A percentile compares a stretch with the other conserved stretches of the same genome.
Evolutionary conservation across 2,329 filamentous ascomycete genomes (phyloP).

Genomic region (Phialemoniopsis sp.): DNA sequence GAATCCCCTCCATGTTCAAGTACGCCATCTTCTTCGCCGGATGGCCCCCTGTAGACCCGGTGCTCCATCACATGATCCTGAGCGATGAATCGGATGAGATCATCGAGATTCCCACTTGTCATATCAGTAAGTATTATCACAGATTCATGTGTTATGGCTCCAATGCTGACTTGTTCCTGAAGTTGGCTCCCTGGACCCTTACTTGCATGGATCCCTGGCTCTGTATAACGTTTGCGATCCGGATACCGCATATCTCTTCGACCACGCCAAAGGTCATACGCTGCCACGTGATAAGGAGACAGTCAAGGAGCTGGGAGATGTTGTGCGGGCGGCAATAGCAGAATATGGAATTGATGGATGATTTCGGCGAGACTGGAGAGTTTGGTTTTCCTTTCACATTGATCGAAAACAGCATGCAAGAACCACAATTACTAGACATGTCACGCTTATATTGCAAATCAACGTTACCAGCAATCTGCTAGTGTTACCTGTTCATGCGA

Average conservation of each 20-base stretch:
- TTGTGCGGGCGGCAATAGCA: conserved; percentile 27
- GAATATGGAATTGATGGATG: conserved; percentile 10
- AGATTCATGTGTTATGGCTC: background rate
- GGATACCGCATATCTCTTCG: conserved; percentile 56
- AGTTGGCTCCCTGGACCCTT: conserved; percentile 55
- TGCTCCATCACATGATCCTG: conserved; percentile 37
- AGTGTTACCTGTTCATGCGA: background rate
- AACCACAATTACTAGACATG: background rate
- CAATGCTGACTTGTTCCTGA: background rate
- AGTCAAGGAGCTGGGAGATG: conserved; percentile 40
- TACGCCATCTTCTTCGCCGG: conserved; percentile 48
- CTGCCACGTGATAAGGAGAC: conserved; percentile 49
- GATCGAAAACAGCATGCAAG: background rate
- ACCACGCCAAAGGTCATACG: conserved; percentile 62
- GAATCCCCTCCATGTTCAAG: conserved; percentile 32
- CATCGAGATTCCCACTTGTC: conserved; percentile 48
- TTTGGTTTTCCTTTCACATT: background rate
- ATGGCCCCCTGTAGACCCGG: conserved; percentile 46
- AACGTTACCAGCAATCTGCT: background rate
- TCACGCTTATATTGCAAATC: background rate
- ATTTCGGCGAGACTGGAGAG: conserved; percentile 3
- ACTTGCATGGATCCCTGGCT: conserved; percentile 55
- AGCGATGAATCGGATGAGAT: conserved; percentile 42
- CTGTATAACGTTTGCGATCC: conserved; percentile 59
- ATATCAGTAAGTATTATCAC: conserved; percentile 38